Evolutionary conservation across 805 yeast genomes (phyloP), one percentile per base, ranked within the genome.

Genomic region (Yarrowia sp.): DNA sequence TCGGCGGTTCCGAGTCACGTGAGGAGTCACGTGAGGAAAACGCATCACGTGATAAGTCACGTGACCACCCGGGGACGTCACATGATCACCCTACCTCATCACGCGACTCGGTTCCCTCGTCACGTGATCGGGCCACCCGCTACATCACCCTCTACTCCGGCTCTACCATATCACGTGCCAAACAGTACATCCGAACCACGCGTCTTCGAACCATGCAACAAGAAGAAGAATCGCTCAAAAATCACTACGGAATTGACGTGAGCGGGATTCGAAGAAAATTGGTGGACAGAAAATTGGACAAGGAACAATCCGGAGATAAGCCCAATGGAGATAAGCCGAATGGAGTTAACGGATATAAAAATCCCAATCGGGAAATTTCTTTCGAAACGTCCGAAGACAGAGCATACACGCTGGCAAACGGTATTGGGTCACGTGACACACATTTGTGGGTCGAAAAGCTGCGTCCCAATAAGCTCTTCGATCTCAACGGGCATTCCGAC

Each of bases 401-500:
- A 24, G 30, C 30, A 24, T 24, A 24, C 30, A 34, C 40, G 10
- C 15, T 33, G 13, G 2, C 13, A 9, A 3, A 17, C 13, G 64
- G 64, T 9, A 30, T 58, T 8, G 64, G 64, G 1, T 14, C 64
- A 19, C 43, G 50, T 13, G 64, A 43, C 64, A 2, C 40, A 2
- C 14, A 61, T 7, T 13, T 61, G 2, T 61, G 66, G 66, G 66
- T 61, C 1, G 66, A 61, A 36, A 61, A 46, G 5, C n/a, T 61
- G 17, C 66, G 66, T 9, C 66, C 66, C 2, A 19, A 34, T 5
- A 61, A 61, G 14, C 20, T 61, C 3, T 24, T 47, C 2, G 53
- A 46, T 20, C 17, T 61, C 9, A 20, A 19, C n/a, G 66, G 66
- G 6, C 66, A 61, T 15, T 44, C 55, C 2, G 66, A 61, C 30